phyloP scores from a whole-genome alignment of 2,329 filamentous ascomycete genomes.

The Penicillium sumatraense region DNA sequence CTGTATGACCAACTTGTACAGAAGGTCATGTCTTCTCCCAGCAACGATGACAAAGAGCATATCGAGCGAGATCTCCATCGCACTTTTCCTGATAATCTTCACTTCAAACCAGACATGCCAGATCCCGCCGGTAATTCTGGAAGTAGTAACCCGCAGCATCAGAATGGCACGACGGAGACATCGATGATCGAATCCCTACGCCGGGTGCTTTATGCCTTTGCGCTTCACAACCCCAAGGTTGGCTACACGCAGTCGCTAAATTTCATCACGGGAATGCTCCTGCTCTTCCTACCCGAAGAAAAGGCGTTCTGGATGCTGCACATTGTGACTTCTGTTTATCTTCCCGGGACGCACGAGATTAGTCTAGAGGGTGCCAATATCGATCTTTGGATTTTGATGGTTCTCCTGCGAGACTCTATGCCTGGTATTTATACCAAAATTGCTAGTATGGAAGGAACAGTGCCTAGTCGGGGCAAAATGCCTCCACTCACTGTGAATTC shows the following conservation, averaged over 20 bases:
- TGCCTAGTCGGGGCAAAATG: conserved; percentile 42
- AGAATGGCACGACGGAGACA: conserved; percentile 63
- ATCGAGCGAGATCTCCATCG: conserved; percentile 93
- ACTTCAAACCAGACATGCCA: conserved; percentile 71
- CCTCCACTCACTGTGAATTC: conserved; percentile 48
- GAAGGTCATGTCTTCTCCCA: conserved; percentile 67
- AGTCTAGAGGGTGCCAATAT: conserved; percentile 91
- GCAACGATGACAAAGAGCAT: conserved; percentile 77
- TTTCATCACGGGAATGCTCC: conserved; percentile 86
- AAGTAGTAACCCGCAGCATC: conserved; percentile 42
- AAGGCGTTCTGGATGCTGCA: conserved; percentile 92
- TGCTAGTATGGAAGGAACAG: conserved; percentile 65
- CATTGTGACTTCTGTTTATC: conserved; percentile 84
- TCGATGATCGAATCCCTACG: conserved; percentile 80
- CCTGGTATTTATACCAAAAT: conserved; percentile 88
- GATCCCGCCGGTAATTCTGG: conserved; percentile 26
- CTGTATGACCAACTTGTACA: conserved; percentile 74
- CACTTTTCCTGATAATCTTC: conserved; percentile 92
- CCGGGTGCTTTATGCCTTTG: conserved; percentile 85
- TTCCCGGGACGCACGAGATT: conserved; percentile 90
- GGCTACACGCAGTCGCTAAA: conserved; percentile 97
- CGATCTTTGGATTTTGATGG: conserved; percentile 92
- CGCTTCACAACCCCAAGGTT: conserved; percentile 86
- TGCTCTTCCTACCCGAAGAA: conserved; percentile 90
- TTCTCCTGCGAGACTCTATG: conserved; percentile 78